These are phyloP conservation scores for Acrodontium crateriforme DNA, from an alignment of 2,329 filamentous ascomycete species.

Conservation along the genomic window DNA sequence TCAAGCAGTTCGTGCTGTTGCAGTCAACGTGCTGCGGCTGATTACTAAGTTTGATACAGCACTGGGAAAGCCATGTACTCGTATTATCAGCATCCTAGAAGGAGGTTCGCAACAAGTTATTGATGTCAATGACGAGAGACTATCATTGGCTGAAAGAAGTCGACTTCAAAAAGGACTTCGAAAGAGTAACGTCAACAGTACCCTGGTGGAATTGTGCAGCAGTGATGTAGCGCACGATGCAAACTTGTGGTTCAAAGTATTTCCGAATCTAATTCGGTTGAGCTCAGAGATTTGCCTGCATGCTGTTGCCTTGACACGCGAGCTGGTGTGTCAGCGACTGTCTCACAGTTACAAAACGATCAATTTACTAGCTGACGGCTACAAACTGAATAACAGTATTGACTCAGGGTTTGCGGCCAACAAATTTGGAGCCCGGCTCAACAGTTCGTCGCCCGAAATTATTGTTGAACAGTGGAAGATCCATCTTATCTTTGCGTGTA, in stretches of 20 bases:
- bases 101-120: conserved; percentile 78
- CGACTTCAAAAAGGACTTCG: conserved; percentile 81
- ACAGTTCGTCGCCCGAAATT: conserved; percentile 65
- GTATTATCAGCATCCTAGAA: conserved; percentile 86
- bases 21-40: conserved; percentile 79
- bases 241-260: conserved; percentile 94
- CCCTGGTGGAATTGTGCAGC: conserved; percentile 82
- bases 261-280: conserved; percentile 84
- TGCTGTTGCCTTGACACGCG: conserved; percentile 77
- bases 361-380: conserved; percentile 58
- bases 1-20: conserved; percentile 72
- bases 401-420: conserved; percentile 36
- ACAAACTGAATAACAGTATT: conserved; percentile 43
- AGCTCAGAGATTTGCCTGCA: conserved; percentile 85
- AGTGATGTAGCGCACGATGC: conserved; percentile 92
- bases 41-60: conserved; percentile 90
- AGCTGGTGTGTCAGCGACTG: conserved; percentile 83
- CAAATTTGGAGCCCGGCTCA: conserved; percentile 29
- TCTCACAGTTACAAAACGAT: conserved; percentile 87
- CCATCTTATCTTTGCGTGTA: conserved; percentile 93
- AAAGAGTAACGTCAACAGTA: conserved; percentile 69
- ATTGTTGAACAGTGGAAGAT: conserved; percentile 96
- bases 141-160: conserved; percentile 85
- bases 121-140: conserved; percentile 80
- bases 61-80: conserved; percentile 56